Evolutionary conservation across 2,329 filamentous ascomycete genomes (phyloP), one percentile per base, ranked within the genome.

Genomic region (Diaporthe sp.): DNA sequence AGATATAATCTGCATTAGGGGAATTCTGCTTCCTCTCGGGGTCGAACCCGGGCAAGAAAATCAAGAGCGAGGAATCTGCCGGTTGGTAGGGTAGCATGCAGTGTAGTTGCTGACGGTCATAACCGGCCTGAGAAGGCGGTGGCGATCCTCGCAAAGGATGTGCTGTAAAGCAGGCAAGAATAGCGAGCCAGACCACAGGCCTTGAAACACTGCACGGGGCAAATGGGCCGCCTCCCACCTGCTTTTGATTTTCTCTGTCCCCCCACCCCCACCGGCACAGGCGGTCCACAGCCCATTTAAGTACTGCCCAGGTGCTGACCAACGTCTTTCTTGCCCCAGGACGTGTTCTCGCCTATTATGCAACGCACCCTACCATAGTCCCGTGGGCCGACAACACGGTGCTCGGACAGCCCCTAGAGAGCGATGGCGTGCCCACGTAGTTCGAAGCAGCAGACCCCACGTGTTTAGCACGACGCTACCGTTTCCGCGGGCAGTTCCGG

Each of bases 131-230:
- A 22, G 58, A 42, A 28, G 37, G 58, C 13, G 4, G 22, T 61
- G 58, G 58, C 22, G 37, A 25, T 61, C 34, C 39, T 63, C 60
- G 60, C 60, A 63, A 63, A 63, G 39, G 15, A 47, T 31, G 13
- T 22, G 22, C 60, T 63, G 60, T 42, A 15, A 47, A 44, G 1
- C 20, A 10, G 60, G 39, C 39, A 63, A 47, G n/a, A 31, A 31
- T 63, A 31, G 60, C 60, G 60, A 63, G 39, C n/a, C n/a, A 44
- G 60, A 12, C 39, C 10, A 28, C 39, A 22, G 4, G 25, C 60
- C 60, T 28, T 63, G 60, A 63, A 63, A 63, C 60, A 47, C 60
- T 47, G 25, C 39, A 63, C 39, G 17, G n/a, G 60, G 60, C 31
- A 60, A 28, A 44, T 47, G 25, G 5, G 1, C 25, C 15, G 17